Evolutionary conservation across 768 basidiomycete species (phyloP), one percentile per base, ranked within the genome.

Genomic region (Suillus ampliporus): DNA sequence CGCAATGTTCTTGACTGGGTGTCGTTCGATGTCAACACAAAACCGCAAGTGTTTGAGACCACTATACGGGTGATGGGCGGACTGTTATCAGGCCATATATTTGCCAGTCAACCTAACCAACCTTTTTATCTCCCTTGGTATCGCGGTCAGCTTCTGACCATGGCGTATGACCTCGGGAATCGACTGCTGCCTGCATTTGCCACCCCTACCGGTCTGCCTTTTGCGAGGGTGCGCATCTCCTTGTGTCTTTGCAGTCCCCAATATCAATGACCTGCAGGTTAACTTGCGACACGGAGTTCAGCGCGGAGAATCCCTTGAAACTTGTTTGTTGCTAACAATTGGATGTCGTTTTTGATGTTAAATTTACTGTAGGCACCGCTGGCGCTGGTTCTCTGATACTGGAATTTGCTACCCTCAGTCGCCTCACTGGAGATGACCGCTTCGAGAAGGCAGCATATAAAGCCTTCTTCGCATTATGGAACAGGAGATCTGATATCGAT

Each of bases 1-100:
- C 86, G 85, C 63, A 86, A 91, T 65, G 86, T 95, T 59, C 90
- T 97, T 57, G 76, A 87, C 58, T 88, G 86, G 83, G 92, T 97
- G 43, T 89, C 89, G 1, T 98, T 97, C 74, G 92, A 98, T 72
- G 90, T 95, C 61, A 89, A 98, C 76, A 94, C 94, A 46, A 94
- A 89, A 75, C 95, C 97, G n/a, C 97, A 99, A 82, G 91, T 99
- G 5, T 99, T 99, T 71, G 97, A 99, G 79, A 93, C 92, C 11
- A 98, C 94, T 1, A 99, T 99, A 60, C 88, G 96, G 31, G 94
- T 95, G 7, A 80, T 99, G 10, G 97, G 97, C 4, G 94, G 95
- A 5, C 83, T 99, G 41, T 74, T 95, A 15, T 94, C 92, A 8
- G 95, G 87, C 28, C 95, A 95, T 69, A 86, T 90, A 57, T 91